These are phyloP conservation scores for Candida corydali DNA, from an alignment of 805 yeast genomes.

Conservation along the genomic window DNA sequence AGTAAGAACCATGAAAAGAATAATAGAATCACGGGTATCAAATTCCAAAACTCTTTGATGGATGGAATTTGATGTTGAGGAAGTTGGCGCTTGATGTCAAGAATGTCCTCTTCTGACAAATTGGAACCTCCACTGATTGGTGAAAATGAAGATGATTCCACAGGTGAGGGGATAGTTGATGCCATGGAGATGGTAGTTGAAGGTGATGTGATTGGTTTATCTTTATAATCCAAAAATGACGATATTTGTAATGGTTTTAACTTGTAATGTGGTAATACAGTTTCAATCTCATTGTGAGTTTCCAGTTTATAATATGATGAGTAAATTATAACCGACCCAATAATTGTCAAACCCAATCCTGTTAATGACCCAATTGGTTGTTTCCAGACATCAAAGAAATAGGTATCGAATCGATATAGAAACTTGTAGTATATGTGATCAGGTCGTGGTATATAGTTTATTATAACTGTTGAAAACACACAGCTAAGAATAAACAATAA, in stretches of 20 bases:
- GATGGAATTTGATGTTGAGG: background rate
- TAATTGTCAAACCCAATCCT: slow-evolving; percentile 2
- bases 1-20: slow-evolving; percentile 46
- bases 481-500: slow-evolving; percentile 3
- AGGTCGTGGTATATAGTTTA: slow-evolving; percentile 8
- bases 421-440: slow-evolving; percentile 7
- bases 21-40: slow-evolving; percentile 38
- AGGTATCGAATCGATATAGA: slow-evolving; percentile 8
- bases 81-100: background rate
- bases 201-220: background rate
- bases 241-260: slow-evolving; percentile 5
- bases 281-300: background rate
- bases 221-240: background rate
- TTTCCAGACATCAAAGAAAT: slow-evolving; percentile 8
- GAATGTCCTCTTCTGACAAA: slow-evolving; percentile 5
- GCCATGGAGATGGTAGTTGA: background rate
- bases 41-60: slow-evolving; percentile 18
- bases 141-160: background rate
- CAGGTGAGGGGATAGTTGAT: slow-evolving; percentile 2
- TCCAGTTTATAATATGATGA: background rate
- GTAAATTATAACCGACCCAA: slow-evolving; percentile 1
- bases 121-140: too few relatives aligned
- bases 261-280: background rate
- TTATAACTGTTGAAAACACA: background rate
- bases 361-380: slow-evolving; percentile 6